Conservation (phyloP, 2,329 filamentous ascomycete species). For the Scytalidium sp. region DNA sequence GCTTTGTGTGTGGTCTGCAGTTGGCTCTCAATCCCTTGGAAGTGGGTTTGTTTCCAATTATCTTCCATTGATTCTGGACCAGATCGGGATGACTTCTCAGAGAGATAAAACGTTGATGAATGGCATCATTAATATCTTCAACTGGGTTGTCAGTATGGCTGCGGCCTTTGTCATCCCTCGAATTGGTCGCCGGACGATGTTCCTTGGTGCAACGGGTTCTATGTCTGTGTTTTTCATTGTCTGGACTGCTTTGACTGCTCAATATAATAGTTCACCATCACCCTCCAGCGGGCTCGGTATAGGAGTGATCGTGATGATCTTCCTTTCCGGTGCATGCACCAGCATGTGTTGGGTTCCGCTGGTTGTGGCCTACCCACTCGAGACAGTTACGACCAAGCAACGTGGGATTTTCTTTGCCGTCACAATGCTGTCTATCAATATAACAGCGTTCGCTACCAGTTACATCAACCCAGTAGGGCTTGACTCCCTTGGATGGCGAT, state of each 20-base stretch:
- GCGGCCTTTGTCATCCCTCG: not conserved
- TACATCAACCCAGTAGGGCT: conserved; percentile 36
- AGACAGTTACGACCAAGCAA: conserved; percentile 35
- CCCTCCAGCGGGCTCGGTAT: conserved; percentile 41
- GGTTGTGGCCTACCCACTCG: conserved; percentile 38
- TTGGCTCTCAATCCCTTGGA: conserved; percentile 15
- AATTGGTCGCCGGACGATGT: conserved; percentile 1
- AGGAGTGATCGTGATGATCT: conserved; percentile 55
- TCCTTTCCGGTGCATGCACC: conserved; percentile 56
- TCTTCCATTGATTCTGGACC: conserved; percentile 17
- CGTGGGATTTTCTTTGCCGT: conserved; percentile 34
- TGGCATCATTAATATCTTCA: conserved; percentile 3
- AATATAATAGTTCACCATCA: too few species aligned
- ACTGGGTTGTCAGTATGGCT: too few species aligned
- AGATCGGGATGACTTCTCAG: conserved; percentile 9
- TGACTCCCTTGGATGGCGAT: conserved; percentile 32
- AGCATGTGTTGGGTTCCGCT: too few species aligned
- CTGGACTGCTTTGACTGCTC: conserved; percentile 35
- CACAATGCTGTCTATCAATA: too few species aligned
- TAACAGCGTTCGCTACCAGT: too few species aligned
- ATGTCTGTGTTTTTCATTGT: conserved; percentile 15
- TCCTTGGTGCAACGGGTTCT: too few species aligned
- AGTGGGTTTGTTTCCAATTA: conserved; percentile 21
- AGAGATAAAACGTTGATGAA: conserved; percentile 7
- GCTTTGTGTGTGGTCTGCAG: conserved; percentile 9